Evolutionary conservation across 192 early-diverging fungal genomes (phyloP).

Genomic region (Rhizophagus prolifer): DNA sequence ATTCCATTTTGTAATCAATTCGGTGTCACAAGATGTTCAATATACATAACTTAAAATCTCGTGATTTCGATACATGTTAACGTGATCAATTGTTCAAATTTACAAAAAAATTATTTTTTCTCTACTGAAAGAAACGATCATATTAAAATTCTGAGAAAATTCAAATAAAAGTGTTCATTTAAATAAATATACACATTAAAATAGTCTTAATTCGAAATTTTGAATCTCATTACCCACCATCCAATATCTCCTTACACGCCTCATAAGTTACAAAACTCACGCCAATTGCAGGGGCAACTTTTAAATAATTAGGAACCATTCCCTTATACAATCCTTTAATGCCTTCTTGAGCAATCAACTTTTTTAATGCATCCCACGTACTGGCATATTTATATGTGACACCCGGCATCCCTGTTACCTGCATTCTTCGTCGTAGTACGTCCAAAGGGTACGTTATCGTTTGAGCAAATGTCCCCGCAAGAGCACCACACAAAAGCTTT

Average conservation of each 20-base stretch:
- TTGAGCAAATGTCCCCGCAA: conserved; percentile 79
- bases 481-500: conserved; percentile 71
- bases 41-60: no score
- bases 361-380: conserved; percentile 71
- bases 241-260: conserved; percentile 66
- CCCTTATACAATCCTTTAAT: conserved; percentile 72
- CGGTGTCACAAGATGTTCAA: no score
- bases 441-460: conserved; percentile 82
- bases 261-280: conserved; percentile 85
- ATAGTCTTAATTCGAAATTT: not conserved
- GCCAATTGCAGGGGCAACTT: conserved; percentile 82
- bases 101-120: no score
- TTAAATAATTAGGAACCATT: conserved; percentile 79
- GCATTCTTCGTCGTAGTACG: conserved; percentile 75
- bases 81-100: no score
- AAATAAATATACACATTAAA: not conserved
- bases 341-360: conserved; percentile 60
- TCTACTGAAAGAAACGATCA: not conserved
- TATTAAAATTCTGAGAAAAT: not conserved
- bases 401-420: conserved; percentile 70
- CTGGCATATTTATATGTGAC: conserved; percentile 70
- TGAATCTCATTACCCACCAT: not conserved
- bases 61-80: no score
- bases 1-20: no score
- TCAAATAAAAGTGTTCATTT: not conserved